A percentile compares a stretch with the other conserved stretches of the same genome.
Evolutionary conservation across 306 rosid species (phyloP).

Genomic region (Sindora glabra): DNA sequence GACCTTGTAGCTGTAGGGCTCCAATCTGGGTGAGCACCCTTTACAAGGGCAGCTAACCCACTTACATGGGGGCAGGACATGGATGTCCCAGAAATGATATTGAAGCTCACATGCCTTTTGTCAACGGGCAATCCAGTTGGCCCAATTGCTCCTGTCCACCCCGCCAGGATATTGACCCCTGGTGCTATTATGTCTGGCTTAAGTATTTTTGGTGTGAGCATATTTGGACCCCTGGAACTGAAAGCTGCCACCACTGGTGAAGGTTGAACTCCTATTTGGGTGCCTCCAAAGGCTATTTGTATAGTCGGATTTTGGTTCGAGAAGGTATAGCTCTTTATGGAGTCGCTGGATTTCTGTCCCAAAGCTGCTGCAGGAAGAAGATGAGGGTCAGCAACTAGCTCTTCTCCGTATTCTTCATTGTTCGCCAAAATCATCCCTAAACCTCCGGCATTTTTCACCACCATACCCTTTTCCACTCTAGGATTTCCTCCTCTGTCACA

Average conservation of each 20-base stretch:
- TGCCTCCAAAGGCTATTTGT: conserved; percentile 35
- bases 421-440: conserved; percentile 75
- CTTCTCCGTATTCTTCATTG: conserved; percentile 57
- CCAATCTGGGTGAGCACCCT: conserved; percentile 77
- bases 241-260: conserved; percentile 84
- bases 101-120: conserved; percentile 55
- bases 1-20: conserved; percentile 84
- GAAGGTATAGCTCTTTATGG: conserved; percentile 44
- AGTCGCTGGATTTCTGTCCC: conserved; percentile 46
- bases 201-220: conserved; percentile 56
- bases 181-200: conserved; percentile 94
- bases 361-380: conserved; percentile 58
- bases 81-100: conserved; percentile 83
- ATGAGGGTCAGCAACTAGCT: conserved; percentile 56
- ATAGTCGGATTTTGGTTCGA: conserved; percentile 48
- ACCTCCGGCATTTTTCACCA: conserved; percentile 74
- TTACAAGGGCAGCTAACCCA: conserved; percentile 73
- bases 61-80: conserved; percentile 97
- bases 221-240: conserved; percentile 92
- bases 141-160: conserved; percentile 64
- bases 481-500: conserved; percentile 70
- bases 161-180: conserved; percentile 92
- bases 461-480: conserved; percentile 55
- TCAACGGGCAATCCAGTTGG: conserved; percentile 52
- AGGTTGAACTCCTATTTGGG: conserved; percentile 62